A percentile compares a stretch with the other conserved stretches of the same genome.
Conservation (phyloP, 2,329 filamentous ascomycete species). For the Penicillium sp. region DNA sequence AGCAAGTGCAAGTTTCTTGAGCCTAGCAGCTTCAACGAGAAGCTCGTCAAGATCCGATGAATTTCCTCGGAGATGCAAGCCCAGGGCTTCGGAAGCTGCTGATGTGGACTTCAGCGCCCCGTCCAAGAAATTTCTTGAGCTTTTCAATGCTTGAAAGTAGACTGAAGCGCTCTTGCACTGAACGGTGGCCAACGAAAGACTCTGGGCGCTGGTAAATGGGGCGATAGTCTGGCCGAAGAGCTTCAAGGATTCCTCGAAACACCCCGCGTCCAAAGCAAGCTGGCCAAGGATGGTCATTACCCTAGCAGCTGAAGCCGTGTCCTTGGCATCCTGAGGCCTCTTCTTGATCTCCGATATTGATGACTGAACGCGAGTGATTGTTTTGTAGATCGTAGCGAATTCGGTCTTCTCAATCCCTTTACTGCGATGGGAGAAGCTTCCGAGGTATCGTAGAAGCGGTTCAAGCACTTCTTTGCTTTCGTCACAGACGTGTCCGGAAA, state of each 20-base stretch:
- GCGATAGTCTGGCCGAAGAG: conserved; percentile 34
- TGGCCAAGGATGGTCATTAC: conserved; percentile 38
- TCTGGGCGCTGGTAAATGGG: conserved; percentile 31
- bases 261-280: conserved; percentile 41
- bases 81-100: conserved; percentile 36
- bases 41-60: conserved; percentile 44
- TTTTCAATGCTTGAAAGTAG: conserved; percentile 32
- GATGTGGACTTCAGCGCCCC: conserved; percentile 27
- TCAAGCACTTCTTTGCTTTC: conserved; percentile 43
- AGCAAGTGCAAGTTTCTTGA: conserved; percentile 43
- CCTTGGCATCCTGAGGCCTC: conserved; percentile 20
- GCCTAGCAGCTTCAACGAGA: conserved; percentile 41
- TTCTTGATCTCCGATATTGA: conserved; percentile 29
- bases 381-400: conserved; percentile 37
- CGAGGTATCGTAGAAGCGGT: conserved; percentile 43
- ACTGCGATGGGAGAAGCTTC: conserved; percentile 34
- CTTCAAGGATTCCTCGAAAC: conserved; percentile 39
- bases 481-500: conserved; percentile 43
- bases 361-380: conserved; percentile 37
- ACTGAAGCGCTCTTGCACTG: conserved; percentile 41
- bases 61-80: conserved; percentile 39
- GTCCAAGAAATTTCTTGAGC: conserved; percentile 20
- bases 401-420: conserved; percentile 35
- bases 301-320: conserved; percentile 30
- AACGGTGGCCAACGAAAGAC: conserved; percentile 36